A percentile compares a stretch with the other conserved stretches of the same genome.
phyloP scores from a whole-genome alignment of 306 rosid species.

The Rosa lucieae region DNA sequence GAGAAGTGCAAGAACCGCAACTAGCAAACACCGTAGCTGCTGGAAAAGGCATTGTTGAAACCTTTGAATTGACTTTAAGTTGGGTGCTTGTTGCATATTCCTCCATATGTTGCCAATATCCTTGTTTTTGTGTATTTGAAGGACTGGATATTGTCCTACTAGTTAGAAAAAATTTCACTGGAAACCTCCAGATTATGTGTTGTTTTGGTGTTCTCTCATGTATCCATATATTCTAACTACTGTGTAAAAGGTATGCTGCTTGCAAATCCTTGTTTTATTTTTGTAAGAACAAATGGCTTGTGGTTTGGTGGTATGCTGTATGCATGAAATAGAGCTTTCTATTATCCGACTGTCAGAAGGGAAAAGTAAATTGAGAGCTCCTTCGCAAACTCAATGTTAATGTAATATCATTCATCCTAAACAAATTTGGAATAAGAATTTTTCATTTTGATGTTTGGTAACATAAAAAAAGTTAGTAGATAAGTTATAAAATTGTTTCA shows the following conservation, averaged over 20 bases:
- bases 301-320: neutral
- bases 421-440: neutral
- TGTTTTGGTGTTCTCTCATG: conserved; percentile 36
- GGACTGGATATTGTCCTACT: conserved; percentile 38
- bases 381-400: neutral
- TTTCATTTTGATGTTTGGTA: too few species aligned
- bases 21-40: conserved; percentile 34
- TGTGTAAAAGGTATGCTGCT: conserved; percentile 53
- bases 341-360: neutral
- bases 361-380: neutral
- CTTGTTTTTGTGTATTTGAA: conserved; percentile 44
- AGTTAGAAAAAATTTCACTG: conserved; percentile 42
- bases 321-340: neutral
- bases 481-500: too few species aligned
- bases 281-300: neutral
- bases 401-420: neutral
- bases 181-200: conserved; percentile 41
- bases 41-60: conserved; percentile 32
- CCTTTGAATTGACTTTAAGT: conserved; percentile 26
- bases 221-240: conserved; percentile 38
- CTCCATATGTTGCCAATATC: conserved; percentile 39
- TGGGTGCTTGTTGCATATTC: conserved; percentile 35
- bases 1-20: conserved; percentile 76
- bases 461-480: too few species aligned
- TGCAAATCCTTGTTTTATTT: conserved; percentile 6